Base-by-base conservation (phyloP, 352 stramenopile genomes). In the Globisporangium acanthophoron region DNA sequence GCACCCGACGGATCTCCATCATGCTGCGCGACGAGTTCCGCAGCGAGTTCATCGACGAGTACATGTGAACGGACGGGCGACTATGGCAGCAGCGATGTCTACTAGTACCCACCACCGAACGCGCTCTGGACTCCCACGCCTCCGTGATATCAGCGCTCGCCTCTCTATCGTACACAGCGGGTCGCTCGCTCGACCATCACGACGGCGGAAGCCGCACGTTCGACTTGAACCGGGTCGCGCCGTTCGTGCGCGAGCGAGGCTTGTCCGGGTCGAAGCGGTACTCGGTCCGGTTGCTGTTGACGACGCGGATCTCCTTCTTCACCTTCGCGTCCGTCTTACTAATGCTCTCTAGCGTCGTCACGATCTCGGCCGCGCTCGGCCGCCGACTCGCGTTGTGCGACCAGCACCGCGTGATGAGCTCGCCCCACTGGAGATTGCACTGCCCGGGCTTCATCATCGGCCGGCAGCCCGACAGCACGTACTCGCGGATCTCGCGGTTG, bases 391-490 rank as follows among this genome's bases (percentile, higher is more conserved):
- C 68, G 61, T 91, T 92, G 53, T 87, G 75, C 16, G 83, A 89
- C 85, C 85, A 94, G 70, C 85, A 94, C 48, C 85, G 71, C 48
- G 81, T 77, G 64, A 94, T 92, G 15, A 94, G 73, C 49, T 94
- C 80, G 45, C 79, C 77, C 85, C 85, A 94, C 62, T 91, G 87
- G 59, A 92, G 75, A 65, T 87, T 86, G 64, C 78, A 92, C 62
- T 78, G 66, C 8, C 84, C 81, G 8, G 80, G 71, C 65, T 87
- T 88, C 72, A 94, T 85, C 61, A 78, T 68, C 52, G 85, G 85
- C 55, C 85, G 77, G 57, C 74, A 80, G 59, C 85, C 82, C 41
- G 78, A 81, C 45, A 91, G 65, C 60, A 94, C 81, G 57, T 88
- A 85, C 51, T 82, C 74, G 51, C 73, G 74, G 54, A 94, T 87